Percentiles rank a stretch among this genome's conserved stretches.
These are phyloP conservation scores for Magnusiomyces tetraspermus DNA, from an alignment of 1,139 yeast genomes.

Conservation along the genomic window DNA sequence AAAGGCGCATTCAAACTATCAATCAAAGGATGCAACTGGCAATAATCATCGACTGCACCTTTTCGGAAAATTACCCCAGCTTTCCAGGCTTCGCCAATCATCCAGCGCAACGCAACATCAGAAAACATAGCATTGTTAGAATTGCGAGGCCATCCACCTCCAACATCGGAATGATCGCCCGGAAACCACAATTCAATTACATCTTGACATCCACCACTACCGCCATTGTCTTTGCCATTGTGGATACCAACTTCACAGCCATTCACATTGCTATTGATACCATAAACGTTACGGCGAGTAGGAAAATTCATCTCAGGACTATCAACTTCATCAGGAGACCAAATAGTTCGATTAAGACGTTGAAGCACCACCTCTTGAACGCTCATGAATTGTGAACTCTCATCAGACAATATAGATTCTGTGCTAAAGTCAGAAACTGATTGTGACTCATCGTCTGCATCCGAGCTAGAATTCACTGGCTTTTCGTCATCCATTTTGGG, in stretches of 20 bases:
- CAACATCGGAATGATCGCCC: conserved; percentile 58
- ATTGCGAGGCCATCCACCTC: conserved; percentile 52
- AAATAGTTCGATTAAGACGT: neutral
- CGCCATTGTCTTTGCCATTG: neutral
- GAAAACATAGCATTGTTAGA: conserved; percentile 35
- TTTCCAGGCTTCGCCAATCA: conserved; percentile 43
- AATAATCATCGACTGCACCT: conserved; percentile 36
- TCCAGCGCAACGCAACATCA: conserved; percentile 50
- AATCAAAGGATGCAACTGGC: conserved; percentile 32
- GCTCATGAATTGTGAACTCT: too few relatives aligned
- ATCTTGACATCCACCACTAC: conserved; percentile 25
- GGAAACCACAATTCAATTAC: conserved; percentile 52
- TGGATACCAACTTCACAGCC: neutral
- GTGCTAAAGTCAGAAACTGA: too few relatives aligned
- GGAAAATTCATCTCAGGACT: conserved; percentile 6
- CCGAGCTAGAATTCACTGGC: too few relatives aligned
- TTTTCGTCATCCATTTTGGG: too few relatives aligned
- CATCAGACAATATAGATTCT: too few relatives aligned
- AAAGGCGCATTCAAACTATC: conserved; percentile 21
- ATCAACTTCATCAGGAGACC: conserved; percentile 2
- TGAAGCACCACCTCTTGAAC: neutral
- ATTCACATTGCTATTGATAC: neutral
- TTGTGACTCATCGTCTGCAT: too few relatives aligned
- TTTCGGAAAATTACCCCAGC: conserved; percentile 42
- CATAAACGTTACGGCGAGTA: conserved; percentile 5